These are phyloP conservation scores for Psilocybe azurescens DNA, from an alignment of 768 basidiomycete genomes.

Conservation along the genomic window DNA sequence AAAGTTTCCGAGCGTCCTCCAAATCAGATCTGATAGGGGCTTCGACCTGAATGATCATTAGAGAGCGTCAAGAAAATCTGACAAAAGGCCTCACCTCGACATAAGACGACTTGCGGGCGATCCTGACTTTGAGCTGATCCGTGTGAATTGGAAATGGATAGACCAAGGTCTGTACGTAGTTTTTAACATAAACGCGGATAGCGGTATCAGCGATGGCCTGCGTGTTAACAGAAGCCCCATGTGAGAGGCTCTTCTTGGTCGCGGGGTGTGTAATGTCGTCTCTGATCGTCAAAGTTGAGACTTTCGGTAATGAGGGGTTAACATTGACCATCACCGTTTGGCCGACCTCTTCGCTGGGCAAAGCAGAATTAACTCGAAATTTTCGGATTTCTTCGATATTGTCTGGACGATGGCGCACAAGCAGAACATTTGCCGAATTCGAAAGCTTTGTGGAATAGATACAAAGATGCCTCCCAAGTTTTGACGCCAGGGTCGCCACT, in stretches of 20 bases:
- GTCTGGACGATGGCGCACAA: constrained; percentile 33
- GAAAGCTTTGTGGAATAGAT: constrained; percentile 34
- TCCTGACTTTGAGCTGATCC: constrained; percentile 39
- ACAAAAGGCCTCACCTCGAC: constrained; percentile 41
- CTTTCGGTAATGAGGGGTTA: constrained; percentile 13
- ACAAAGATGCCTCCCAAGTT: constrained; percentile 30
- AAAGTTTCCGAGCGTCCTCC: constrained; percentile 17
- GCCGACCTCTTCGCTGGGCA: background rate
- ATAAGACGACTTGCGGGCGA: constrained; percentile 62
- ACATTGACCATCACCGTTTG: constrained; percentile 16
- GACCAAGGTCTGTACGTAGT: constrained; percentile 29
- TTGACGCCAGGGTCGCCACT: constrained; percentile 17
- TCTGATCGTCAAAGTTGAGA: constrained; percentile 24
- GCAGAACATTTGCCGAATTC: constrained; percentile 34
- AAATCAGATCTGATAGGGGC: constrained; percentile 27
- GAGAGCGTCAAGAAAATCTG: constrained; percentile 20
- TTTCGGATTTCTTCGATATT: constrained; percentile 22
- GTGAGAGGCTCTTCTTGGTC: constrained; percentile 23
- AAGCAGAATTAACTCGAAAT: constrained; percentile 9
- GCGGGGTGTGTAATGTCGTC: constrained; percentile 24
- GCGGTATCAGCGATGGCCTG: constrained; percentile 37
- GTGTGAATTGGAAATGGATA: constrained; percentile 53
- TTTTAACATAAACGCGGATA: constrained; percentile 34
- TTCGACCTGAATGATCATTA: constrained; percentile 29
- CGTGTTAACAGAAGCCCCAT: constrained; percentile 25